Conservation (phyloP, 2,329 filamentous ascomycete genomes). For the Tolypocladium tundrense region DNA sequence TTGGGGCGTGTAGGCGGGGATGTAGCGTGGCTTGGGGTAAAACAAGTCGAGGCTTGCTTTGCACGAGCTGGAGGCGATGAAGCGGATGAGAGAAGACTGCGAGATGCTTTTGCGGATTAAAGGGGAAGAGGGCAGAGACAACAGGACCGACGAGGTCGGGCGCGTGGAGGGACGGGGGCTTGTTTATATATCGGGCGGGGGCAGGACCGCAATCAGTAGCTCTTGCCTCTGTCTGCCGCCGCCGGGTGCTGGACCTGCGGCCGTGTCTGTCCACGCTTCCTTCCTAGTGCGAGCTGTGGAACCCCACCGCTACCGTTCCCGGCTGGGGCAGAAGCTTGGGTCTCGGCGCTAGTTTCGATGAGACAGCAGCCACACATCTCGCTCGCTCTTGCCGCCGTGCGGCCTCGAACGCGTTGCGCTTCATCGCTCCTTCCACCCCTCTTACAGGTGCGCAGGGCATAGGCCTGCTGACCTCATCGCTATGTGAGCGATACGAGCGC, state of each 20-base stretch:
- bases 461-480: neutral
- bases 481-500: neutral
- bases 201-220: conserved; percentile 46
- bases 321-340: neutral
- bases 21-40: conserved; percentile 1
- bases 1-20: conserved; percentile 3
- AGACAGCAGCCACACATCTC: conserved; percentile 15
- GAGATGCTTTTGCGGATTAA: conserved; percentile 4
- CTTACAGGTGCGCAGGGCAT: neutral
- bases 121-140: conserved; percentile 24
- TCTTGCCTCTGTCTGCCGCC: conserved; percentile 1
- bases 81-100: conserved; percentile 8
- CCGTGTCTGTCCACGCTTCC: neutral
- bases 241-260: neutral
- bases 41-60: conserved; percentile 14
- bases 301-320: conserved; percentile 3
- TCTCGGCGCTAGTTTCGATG: neutral
- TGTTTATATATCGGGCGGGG: conserved; percentile 54
- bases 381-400: conserved; percentile 4
- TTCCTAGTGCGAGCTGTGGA: conserved; percentile 1
- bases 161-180: conserved; percentile 40
- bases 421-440: neutral
- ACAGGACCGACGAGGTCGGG: conserved; percentile 30
- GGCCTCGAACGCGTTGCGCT: neutral
- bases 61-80: conserved; percentile 8